phyloP scores from a whole-genome alignment of 129 eudicot species.

The Arctium lappa region DNA sequence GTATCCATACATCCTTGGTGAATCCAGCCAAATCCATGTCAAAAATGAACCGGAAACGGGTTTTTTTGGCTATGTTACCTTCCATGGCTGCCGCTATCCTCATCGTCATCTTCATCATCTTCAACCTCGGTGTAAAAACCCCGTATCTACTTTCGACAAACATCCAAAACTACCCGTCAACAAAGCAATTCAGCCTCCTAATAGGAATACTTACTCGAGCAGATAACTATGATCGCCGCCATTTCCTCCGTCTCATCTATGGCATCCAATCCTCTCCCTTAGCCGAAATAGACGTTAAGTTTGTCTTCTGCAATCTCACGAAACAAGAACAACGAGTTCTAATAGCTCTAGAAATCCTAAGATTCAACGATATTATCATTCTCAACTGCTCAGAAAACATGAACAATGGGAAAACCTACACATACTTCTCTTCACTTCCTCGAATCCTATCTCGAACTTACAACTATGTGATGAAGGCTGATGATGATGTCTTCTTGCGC shows the following conservation, averaged over 20 bases:
- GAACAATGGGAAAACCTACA: conserved; percentile 72
- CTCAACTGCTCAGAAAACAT: conserved; percentile 69
- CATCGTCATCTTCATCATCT: conserved; percentile 42
- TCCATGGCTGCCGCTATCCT: conserved; percentile 31
- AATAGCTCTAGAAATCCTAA: conserved; percentile 56
- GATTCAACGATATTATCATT: conserved; percentile 62
- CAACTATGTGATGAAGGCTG: conserved; percentile 78
- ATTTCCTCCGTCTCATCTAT: conserved; percentile 77
- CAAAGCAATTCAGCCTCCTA: conserved; percentile 46
- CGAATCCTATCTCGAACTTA: conserved; percentile 42
- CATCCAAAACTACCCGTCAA: conserved; percentile 23
- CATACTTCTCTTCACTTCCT: conserved; percentile 72
- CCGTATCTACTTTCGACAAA: conserved; percentile 22
- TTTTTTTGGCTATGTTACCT: conserved; percentile 33
- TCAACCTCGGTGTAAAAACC: conserved; percentile 41
- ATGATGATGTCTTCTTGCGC: conserved; percentile 66
- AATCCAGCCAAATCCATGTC: conserved; percentile 9
- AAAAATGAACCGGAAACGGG: conserved; percentile 34
- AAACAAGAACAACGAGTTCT: conserved; percentile 55
- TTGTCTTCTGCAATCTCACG: conserved; percentile 73
- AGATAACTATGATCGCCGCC: conserved; percentile 57
- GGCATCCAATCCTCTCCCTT: conserved; percentile 56
- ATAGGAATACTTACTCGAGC: conserved; percentile 66
- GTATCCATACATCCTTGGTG: conserved; percentile 17
- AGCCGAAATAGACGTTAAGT: conserved; percentile 57